Conservation (phyloP, 768 basidiomycete species). For the Fibroporia radiculosa region DNA sequence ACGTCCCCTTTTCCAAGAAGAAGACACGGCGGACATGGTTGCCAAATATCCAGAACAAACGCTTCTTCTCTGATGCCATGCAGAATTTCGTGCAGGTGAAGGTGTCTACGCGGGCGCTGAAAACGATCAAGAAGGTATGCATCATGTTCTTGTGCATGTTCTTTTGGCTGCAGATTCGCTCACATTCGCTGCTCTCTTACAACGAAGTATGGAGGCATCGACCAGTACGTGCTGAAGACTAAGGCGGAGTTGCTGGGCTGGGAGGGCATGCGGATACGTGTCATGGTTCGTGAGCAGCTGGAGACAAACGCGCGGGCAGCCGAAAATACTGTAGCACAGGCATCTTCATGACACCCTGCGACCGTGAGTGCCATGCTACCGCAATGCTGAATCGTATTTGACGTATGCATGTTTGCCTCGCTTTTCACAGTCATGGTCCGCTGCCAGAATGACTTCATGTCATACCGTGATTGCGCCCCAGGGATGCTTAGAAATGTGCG, state of each 20-base stretch:
- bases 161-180: not conserved
- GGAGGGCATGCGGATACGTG: slow-evolving; percentile 35
- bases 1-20: slow-evolving; percentile 81
- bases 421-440: too few relatives aligned
- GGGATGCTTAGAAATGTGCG: too few relatives aligned
- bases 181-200: not conserved
- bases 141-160: not conserved
- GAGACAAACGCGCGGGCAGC: not conserved
- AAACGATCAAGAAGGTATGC: slow-evolving; percentile 76
- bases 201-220: slow-evolving; percentile 23
- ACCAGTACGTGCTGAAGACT: slow-evolving; percentile 37
- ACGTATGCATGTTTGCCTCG: too few relatives aligned
- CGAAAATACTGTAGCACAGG: not conserved
- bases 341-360: not conserved
- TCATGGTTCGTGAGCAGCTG: slow-evolving; percentile 26
- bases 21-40: slow-evolving; percentile 87
- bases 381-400: too few relatives aligned
- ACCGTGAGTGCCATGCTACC: too few relatives aligned
- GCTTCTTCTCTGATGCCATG: slow-evolving; percentile 59
- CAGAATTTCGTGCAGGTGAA: slow-evolving; percentile 54
- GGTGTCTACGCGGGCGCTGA: slow-evolving; percentile 67
- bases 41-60: slow-evolving; percentile 79
- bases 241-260: slow-evolving; percentile 30
- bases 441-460: too few relatives aligned
- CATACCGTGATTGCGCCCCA: too few relatives aligned